Evolutionary conservation across 768 basidiomycete genomes (phyloP), one percentile per base, ranked within the genome.

Genomic region (Boletus eberwhitei): DNA sequence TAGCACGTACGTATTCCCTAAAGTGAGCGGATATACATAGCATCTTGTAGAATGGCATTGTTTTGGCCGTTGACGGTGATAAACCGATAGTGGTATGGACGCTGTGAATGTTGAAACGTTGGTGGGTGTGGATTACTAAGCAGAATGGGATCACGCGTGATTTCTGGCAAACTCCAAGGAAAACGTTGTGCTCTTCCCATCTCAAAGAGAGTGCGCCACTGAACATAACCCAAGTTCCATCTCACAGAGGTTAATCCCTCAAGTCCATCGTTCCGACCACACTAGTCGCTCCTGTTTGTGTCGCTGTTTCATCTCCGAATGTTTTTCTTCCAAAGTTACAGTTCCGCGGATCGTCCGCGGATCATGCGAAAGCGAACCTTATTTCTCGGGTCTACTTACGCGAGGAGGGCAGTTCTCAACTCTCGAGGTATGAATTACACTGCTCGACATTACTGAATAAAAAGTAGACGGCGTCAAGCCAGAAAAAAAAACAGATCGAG

Each of bases 21-120:
- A 84, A 84, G 67, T 93, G 91, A 5, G 82, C 80, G 1, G 91
- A 78, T 55, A 94, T 90, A 66, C 91, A 93, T 47, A 93, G 64
- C 78, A 95, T 83, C 64, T 92, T 85, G 74, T 95, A 95, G 66
- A 93, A 80, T 6, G 91, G 91, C 92, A 95, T 95, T 22, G 61
- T 39, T 24, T 35, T 43, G n/a, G 29, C 29, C 17, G 16, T 51
- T 53, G 50, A 29, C 48, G 8, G 47, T 11, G 16, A 40, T 48
- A 12, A 12, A 17, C 19, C 26, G 17, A 22, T 24, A 14, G 34
- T 34, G 5, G 34, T n/a, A n/a, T n/a, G n/a, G n/a, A n/a, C n/a
- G n/a, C n/a, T 53, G 53, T 54, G 19, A 36, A 26, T 4, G 21
- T 19, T 19, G 34, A 24, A 42, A 42, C 37, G 37, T 11, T 38